Conservation (phyloP, 2,329 filamentous ascomycete genomes). For the Emergomyces africanus region DNA sequence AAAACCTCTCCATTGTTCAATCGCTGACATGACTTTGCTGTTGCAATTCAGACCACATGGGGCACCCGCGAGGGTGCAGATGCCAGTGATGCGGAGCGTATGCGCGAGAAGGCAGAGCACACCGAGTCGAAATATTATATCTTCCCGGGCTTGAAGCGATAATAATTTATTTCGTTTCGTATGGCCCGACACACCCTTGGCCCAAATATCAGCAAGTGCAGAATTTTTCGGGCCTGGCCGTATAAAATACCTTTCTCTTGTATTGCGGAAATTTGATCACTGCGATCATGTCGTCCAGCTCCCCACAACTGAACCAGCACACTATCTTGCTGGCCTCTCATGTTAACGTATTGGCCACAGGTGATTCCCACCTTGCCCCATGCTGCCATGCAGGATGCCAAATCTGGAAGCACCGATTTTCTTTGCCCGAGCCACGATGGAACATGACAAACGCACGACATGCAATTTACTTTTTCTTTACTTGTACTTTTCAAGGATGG, state of each 20-base stretch:
- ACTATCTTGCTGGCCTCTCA: neutral
- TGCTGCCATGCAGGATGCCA: neutral
- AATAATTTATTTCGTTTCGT: neutral
- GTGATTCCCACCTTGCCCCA: neutral
- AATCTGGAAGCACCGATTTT: conserved; percentile 1
- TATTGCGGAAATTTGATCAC: neutral
- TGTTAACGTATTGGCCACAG: neutral
- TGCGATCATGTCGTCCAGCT: neutral
- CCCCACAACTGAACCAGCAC: neutral
- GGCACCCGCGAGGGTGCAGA: conserved; percentile 80
- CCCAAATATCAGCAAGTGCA: neutral
- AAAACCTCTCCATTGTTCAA: neutral
- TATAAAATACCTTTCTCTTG: neutral
- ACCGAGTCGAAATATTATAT: neutral
- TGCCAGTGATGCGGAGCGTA: conserved; percentile 37
- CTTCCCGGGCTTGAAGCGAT: neutral
- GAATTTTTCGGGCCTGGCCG: neutral
- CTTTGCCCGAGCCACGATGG: neutral
- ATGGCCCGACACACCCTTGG: neutral
- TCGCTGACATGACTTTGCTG: conserved; percentile 5
- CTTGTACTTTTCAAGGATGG: neutral
- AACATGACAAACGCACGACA: conserved; percentile 2
- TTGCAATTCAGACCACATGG: conserved; percentile 61
- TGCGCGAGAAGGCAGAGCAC: conserved; percentile 21
- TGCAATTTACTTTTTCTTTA: neutral